Evolutionary conservation across 2,329 filamentous ascomycete species (phyloP), one percentile per base, ranked within the genome.

Genomic region (Ophiostoma australiae): DNA sequence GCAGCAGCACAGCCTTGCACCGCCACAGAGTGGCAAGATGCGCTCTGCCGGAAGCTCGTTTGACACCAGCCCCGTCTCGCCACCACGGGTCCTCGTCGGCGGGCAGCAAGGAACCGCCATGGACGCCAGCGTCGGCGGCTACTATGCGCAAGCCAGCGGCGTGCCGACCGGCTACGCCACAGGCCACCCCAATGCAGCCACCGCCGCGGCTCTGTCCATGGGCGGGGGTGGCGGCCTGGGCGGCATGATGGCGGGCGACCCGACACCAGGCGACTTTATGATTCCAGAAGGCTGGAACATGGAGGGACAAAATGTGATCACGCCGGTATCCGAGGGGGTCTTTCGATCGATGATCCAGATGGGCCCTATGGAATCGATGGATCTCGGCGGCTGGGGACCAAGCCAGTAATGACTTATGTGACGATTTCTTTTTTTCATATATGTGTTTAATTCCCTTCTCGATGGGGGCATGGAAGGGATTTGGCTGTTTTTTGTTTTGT

Each of bases 351-450:
- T 89, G 71, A 86, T 88, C 83, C 84, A 83, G 70, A 84, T 88
- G 80, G 84, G 84, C 8, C 81, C 85, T 0, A 86, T 89, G 82
- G 86, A 89, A 74, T 83, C 84, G 13, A 87, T 89, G 84, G 86
- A 87, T 74, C 78, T 79, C 55, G 78, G 77, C 23, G 78, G 77
- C 23, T 86, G 84, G 84, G 83, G 84, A 71, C 37, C 73, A 10
- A 76, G 74, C 68, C 67, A 71, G n/a, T 75, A 63, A 55, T 31
- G 41, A 17, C 41, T 35, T n/a, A 35, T 20, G 2, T 65, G 3
- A n/a, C 33, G 7, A 35, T 7, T 37, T 1, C 1, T 37, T 65
- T 65, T 35, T 23, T 8, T 31, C 6, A 23, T 11, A 23, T 11
- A 58, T 23, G 27, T 3, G 27, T 41, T 41, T 41, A 3, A 3